phyloP scores from a whole-genome alignment of 179 eudicot species.

The Beta macrorhiza region DNA sequence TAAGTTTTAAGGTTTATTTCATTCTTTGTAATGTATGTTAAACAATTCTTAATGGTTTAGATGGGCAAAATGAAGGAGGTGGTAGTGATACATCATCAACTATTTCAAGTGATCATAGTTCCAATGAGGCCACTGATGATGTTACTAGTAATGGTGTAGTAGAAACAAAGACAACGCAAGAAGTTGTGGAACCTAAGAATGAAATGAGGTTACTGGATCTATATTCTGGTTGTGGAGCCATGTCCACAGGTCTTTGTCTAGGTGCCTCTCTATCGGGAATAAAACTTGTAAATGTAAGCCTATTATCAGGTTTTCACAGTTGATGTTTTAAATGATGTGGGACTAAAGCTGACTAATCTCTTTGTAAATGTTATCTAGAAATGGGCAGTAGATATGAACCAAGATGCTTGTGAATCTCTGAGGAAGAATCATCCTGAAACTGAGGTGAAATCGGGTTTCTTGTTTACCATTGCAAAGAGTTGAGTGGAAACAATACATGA shows the following conservation, averaged over 20 bases:
- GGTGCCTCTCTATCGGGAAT: slow-evolving; percentile 39
- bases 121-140: slow-evolving; percentile 10
- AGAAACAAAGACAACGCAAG: not conserved
- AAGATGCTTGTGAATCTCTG: slow-evolving; percentile 39
- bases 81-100: slow-evolving; percentile 49
- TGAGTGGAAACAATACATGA: not conserved
- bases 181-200: not conserved
- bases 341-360: not conserved
- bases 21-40: not conserved
- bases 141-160: not conserved
- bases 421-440: slow-evolving; percentile 47
- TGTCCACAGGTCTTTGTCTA: slow-evolving; percentile 47
- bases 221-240: slow-evolving; percentile 50
- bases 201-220: slow-evolving; percentile 41
- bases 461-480: not conserved
- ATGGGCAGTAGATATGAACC: slow-evolving; percentile 46
- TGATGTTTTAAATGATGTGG: not conserved
- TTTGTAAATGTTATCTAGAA: not conserved
- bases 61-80: slow-evolving; percentile 29
- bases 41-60: not conserved
- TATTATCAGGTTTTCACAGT: not conserved
- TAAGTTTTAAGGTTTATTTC: not conserved
- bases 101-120: slow-evolving; percentile 45
- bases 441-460: slow-evolving; percentile 24
- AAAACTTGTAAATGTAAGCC: slow-evolving; percentile 38